phyloP scores from a whole-genome alignment of 345 rosid genomes.

The Citrus medica region DNA sequence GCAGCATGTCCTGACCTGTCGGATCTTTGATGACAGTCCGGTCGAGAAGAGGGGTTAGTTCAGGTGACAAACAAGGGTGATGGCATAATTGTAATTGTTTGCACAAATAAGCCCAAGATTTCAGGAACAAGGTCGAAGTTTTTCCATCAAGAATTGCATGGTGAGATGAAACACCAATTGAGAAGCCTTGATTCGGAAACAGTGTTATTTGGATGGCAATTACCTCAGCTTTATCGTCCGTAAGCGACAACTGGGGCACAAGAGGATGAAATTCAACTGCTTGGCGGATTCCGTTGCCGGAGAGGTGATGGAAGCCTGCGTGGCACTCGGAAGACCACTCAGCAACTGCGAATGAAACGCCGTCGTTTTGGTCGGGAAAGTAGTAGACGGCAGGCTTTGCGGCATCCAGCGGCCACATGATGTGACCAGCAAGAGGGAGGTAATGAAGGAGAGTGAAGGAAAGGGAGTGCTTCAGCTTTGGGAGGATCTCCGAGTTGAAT shows the following conservation, averaged over 20 bases:
- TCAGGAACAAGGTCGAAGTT: neutral
- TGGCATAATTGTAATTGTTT: neutral
- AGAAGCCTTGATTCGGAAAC: conserved; percentile 17
- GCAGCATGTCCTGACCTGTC: neutral
- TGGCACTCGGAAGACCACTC: no score
- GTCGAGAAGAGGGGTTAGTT: conserved; percentile 11
- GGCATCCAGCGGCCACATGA: conserved; percentile 20
- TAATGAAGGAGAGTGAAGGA: no score
- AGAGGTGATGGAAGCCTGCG: neutral
- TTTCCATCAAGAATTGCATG: no score
- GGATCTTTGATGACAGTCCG: no score
- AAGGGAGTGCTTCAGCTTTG: no score
- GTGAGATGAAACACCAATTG: no score
- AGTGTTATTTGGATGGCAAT: conserved; percentile 12
- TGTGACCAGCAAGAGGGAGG: conserved; percentile 33
- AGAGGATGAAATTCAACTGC: conserved; percentile 30
- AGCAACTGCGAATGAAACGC: no score
- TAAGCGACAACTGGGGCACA: conserved; percentile 22
- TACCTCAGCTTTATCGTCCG: neutral
- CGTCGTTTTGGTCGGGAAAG: neutral
- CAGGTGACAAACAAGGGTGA: neutral
- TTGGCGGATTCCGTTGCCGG: conserved; percentile 13
- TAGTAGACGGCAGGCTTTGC: conserved; percentile 22
- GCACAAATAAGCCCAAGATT: conserved; percentile 19
- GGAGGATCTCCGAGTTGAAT: no score